Evolutionary conservation across 805 yeast genomes (phyloP).

Genomic region (Candida maesae): DNA sequence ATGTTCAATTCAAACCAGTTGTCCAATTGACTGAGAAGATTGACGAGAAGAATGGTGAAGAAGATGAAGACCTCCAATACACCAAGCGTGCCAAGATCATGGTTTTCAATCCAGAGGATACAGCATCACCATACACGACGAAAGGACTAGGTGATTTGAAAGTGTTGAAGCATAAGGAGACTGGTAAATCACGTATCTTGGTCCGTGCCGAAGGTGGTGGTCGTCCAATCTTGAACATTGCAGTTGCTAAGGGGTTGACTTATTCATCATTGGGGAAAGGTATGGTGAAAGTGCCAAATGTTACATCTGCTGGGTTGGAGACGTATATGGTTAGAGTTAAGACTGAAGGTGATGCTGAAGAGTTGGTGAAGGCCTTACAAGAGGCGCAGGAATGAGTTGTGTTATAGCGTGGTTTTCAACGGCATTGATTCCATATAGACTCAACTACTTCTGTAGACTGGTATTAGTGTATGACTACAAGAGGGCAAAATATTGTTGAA

Average conservation of each 20-base stretch:
- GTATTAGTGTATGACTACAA: too few species aligned
- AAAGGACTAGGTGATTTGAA: slow-evolving; percentile 84
- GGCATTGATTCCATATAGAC: too few species aligned
- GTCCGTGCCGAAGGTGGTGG: slow-evolving; percentile 89
- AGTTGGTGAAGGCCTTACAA: slow-evolving; percentile 36
- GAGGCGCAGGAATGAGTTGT: slow-evolving; percentile 16
- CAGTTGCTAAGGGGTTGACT: slow-evolving; percentile 51
- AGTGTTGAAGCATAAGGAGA: slow-evolving; percentile 56
- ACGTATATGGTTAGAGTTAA: slow-evolving; percentile 76
- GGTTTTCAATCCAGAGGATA: slow-evolving; percentile 50
- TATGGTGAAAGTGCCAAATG: slow-evolving; percentile 62
- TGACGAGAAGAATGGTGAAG: slow-evolving; percentile 76
- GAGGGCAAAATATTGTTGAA: too few species aligned
- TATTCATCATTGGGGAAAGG: slow-evolving; percentile 52
- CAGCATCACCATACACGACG: slow-evolving; percentile 42
- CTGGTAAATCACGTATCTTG: slow-evolving; percentile 62
- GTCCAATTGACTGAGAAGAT: slow-evolving; percentile 47
- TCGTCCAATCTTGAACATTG: slow-evolving; percentile 68
- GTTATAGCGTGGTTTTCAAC: too few species aligned
- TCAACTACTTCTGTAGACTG: too few species aligned
- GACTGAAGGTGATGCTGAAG: slow-evolving; percentile 63
- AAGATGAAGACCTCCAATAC: slow-evolving; percentile 61
- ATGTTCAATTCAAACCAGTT: slow-evolving; percentile 43
- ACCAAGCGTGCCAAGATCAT: slow-evolving; percentile 70
- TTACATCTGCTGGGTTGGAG: slow-evolving; percentile 52